Evolutionary conservation across 805 yeast genomes (phyloP).

Genomic region (Candida verbasci): DNA sequence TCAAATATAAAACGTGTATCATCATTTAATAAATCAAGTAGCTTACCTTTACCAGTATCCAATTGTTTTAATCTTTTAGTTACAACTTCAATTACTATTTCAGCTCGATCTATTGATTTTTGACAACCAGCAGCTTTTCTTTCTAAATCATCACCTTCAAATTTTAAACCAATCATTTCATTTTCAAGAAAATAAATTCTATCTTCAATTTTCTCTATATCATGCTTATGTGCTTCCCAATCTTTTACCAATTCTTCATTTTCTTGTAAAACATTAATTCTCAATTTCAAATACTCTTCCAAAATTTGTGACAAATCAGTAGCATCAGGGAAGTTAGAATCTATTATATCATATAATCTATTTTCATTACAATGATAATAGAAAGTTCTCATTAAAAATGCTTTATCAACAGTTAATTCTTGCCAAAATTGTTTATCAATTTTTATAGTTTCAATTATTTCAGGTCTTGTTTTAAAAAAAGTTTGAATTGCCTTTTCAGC

Average conservation of each 20-base stretch:
- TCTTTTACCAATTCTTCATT: slow-evolving; percentile 18
- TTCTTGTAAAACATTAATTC: slow-evolving; percentile 25
- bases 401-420: slow-evolving; percentile 66
- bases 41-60: slow-evolving; percentile 1
- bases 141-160: slow-evolving; percentile 11
- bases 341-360: slow-evolving; percentile 51
- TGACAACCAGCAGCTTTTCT: not conserved
- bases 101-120: slow-evolving; percentile 1
- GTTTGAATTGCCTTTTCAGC: slow-evolving; percentile 65
- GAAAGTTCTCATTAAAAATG: slow-evolving; percentile 66
- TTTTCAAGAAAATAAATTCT: slow-evolving; percentile 15
- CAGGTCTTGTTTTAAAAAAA: slow-evolving; percentile 59
- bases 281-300: slow-evolving; percentile 49
- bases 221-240: slow-evolving; percentile 14
- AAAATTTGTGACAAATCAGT: slow-evolving; percentile 61
- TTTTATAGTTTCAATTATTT: slow-evolving; percentile 53
- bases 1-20: slow-evolving; percentile 14
- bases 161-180: slow-evolving; percentile 13
- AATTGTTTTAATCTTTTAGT: slow-evolving; percentile 6
- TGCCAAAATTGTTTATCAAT: slow-evolving; percentile 69
- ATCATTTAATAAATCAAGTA: slow-evolving; percentile 14
- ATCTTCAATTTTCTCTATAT: slow-evolving; percentile 13
- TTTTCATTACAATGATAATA: slow-evolving; percentile 60
- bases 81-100: slow-evolving; percentile 2
- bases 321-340: slow-evolving; percentile 74